Percentiles rank a stretch among this genome's conserved stretches.
Conservation (phyloP, 2,329 filamentous ascomycete species). For the Thielaviopsis musarum region DNA sequence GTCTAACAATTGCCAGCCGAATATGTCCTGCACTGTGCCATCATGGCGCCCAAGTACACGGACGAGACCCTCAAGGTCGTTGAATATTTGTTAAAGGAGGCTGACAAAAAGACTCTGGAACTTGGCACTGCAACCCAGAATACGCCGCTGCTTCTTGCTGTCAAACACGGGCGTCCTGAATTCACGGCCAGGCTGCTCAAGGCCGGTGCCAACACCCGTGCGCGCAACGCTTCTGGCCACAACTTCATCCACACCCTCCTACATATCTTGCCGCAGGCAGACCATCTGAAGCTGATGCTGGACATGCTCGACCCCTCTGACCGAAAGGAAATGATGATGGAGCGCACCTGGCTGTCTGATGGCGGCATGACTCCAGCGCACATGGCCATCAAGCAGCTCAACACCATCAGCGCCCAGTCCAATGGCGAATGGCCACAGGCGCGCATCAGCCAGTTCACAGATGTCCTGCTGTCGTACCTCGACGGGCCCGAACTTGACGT, state of each 20-base stretch:
- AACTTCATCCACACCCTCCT: conserved; percentile 53
- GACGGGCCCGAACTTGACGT: not conserved
- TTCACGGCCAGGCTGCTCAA: conserved; percentile 45
- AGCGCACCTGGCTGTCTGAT: conserved; percentile 29
- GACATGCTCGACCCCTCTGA: conserved; percentile 40
- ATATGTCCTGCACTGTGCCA: conserved; percentile 48
- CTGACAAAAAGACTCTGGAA: conserved; percentile 46
- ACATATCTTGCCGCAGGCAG: conserved; percentile 18
- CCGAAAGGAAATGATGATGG: conserved; percentile 37
- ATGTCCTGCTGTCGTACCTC: not conserved
- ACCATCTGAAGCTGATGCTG: conserved; percentile 31
- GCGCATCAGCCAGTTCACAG: not conserved
- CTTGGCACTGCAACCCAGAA: conserved; percentile 38
- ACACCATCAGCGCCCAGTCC: conserved; percentile 37
- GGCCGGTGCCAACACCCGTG: conserved; percentile 52
- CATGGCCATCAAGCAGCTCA: conserved; percentile 25
- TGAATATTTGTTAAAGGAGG: conserved; percentile 45
- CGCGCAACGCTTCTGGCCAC: conserved; percentile 39
- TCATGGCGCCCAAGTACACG: conserved; percentile 26
- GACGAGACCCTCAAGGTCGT: conserved; percentile 36
- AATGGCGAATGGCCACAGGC: not conserved
- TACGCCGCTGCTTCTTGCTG: conserved; percentile 56
- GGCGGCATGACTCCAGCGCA: not conserved
- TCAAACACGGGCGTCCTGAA: conserved; percentile 34
- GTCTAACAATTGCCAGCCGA: conserved; percentile 29